A percentile compares a stretch with the other conserved stretches of the same genome.
phyloP scores from a whole-genome alignment of 768 basidiomycete genomes.

The Fomitopsis pulvina region DNA sequence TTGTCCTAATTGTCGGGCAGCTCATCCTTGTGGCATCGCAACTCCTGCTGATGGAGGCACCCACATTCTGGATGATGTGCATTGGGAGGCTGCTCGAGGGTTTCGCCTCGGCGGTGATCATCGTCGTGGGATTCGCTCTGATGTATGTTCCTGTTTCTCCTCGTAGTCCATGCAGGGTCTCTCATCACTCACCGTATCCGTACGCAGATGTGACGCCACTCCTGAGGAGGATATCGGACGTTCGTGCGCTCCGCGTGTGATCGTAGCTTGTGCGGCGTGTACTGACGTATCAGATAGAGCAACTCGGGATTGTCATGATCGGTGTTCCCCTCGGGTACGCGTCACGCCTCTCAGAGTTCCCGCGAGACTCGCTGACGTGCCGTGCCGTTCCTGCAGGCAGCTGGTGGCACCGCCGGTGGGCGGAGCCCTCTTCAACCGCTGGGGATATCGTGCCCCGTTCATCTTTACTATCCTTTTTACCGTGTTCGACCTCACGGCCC shows the following conservation, averaged over 20 bases:
- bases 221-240: slow-evolving; percentile 21
- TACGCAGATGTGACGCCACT: slow-evolving; percentile 24
- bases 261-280: neutral
- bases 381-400: slow-evolving; percentile 26
- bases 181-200: too few species aligned
- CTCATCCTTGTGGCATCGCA: slow-evolving; percentile 22
- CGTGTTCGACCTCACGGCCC: slow-evolving; percentile 23
- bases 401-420: slow-evolving; percentile 27
- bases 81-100: slow-evolving; percentile 27
- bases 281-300: slow-evolving; percentile 12
- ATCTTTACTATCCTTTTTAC: slow-evolving; percentile 22
- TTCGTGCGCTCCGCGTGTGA: neutral
- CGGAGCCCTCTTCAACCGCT: slow-evolving; percentile 23
- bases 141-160: slow-evolving; percentile 15
- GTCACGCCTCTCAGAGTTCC: neutral
- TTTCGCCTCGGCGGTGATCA: slow-evolving; percentile 23
- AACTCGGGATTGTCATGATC: slow-evolving; percentile 27
- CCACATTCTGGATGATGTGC: slow-evolving; percentile 24
- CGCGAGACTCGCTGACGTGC: slow-evolving; percentile 8
- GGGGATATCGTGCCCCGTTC: slow-evolving; percentile 26
- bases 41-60: slow-evolving; percentile 26
- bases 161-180: too few species aligned
- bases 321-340: slow-evolving; percentile 25
- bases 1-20: slow-evolving; percentile 18
- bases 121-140: slow-evolving; percentile 25